Conservation (phyloP, 2,329 filamentous ascomycete species). For the Magnaporthiopsis rhizophila region DNA sequence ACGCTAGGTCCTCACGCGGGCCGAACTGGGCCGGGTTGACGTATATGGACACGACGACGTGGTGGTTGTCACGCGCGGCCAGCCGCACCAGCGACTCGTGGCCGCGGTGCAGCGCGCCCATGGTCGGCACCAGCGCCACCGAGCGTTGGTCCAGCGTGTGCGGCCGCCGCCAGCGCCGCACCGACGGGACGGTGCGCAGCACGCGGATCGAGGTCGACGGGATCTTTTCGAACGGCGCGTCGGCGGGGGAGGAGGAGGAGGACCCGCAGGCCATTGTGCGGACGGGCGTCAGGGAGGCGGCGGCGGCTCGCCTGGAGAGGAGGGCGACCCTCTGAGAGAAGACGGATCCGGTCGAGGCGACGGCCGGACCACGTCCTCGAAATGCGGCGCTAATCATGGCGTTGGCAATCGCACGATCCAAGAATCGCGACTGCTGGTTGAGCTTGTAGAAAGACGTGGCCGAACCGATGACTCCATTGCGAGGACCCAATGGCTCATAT, state of each 20-base stretch:
- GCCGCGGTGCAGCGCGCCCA: constrained; percentile 93
- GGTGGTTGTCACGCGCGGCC: constrained; percentile 75
- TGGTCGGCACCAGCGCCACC: constrained; percentile 87
- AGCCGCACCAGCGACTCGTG: constrained; percentile 79
- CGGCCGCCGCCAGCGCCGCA: constrained; percentile 62
- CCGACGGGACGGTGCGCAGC: constrained; percentile 63
- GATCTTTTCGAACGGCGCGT: constrained; percentile 34
- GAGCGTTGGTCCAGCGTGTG: constrained; percentile 60
- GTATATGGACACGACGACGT: constrained; percentile 86
- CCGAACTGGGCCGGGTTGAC: constrained; percentile 98
- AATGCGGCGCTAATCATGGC: neutral
- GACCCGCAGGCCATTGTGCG: constrained; percentile 4
- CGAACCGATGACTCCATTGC: constrained; percentile 4
- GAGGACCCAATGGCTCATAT: constrained; percentile 5
- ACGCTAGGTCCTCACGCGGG: constrained; percentile 74
- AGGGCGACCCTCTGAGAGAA: neutral
- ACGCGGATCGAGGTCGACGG: constrained; percentile 56
- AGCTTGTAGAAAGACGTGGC: neutral
- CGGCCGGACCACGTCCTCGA: neutral
- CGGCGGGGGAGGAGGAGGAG: neutral
- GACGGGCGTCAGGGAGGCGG: no score
- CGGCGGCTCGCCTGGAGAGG: neutral
- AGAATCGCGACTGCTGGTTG: neutral
- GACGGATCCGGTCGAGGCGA: neutral
- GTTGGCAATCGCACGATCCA: neutral